Base-by-base conservation (phyloP, 2,329 filamentous ascomycete genomes). In the Phaeosphaeriaceae sp. region DNA sequence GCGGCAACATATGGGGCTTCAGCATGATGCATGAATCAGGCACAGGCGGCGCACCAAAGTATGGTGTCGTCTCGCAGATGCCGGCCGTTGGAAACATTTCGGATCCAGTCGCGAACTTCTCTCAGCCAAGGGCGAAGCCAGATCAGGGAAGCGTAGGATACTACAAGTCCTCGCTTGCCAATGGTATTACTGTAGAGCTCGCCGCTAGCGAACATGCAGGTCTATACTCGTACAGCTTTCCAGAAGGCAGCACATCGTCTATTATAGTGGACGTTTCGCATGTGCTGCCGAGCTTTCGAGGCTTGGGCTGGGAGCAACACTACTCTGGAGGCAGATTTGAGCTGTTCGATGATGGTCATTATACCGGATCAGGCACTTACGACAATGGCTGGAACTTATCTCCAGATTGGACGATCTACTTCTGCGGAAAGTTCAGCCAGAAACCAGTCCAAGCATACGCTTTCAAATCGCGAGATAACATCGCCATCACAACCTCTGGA, bases 341-440 rank as follows among this genome's bases (percentile, higher is more conserved):
- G 1, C 78, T 88, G 2, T 74, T 77, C n/a, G 66, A 72, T 0
- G 82, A 85, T 42, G 79, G 81, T 0, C 82, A 82, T 54, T 90
- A 90, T 63, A 82, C 84, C 47, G 88, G 88, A 0, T 82, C 78
- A 40, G 88, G 88, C 0, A 83, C 83, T 0, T 90, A 89, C 69
- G 83, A 89, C 53, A 88, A 89, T 69, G 87, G 88, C 15, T 90
- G 88, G 88, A 90, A 90, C 57, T 78, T 83, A 0, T 68, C 87
- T 1, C 86, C 84, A 0, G 76, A 87, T 48, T 91, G 86, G 86
- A 86, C 79, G 0, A 85, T 89, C 15, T 86, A 85, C 68, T 87
- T 87, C 71, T 90, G 88, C 69, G 88, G 87, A 15, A 80, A 81
- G 54, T 90, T 90, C 63, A 82, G 86, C 52, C 61, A 71, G 20